Evolutionary conservation across 169 alveolate genomes (phyloP).

Genomic region (Perkinsus olseni): DNA sequence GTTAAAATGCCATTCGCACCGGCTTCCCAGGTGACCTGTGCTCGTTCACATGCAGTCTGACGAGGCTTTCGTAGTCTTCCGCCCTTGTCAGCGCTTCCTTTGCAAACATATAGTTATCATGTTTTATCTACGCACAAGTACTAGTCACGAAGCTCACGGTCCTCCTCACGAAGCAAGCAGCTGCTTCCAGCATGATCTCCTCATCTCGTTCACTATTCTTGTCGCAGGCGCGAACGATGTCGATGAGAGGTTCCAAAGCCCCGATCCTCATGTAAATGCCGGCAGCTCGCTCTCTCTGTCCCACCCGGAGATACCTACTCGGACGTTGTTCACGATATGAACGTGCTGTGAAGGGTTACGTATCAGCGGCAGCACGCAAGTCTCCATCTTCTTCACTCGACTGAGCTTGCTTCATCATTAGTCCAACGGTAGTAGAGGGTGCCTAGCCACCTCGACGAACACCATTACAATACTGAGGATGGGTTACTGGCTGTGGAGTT

Average conservation of each 20-base stretch:
- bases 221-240: slow-evolving; percentile 26
- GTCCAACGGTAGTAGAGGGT: background rate
- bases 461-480: background rate
- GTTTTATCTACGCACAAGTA: slow-evolving; percentile 58
- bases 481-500: background rate
- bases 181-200: slow-evolving; percentile 26
- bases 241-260: slow-evolving; percentile 53
- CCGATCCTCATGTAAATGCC: slow-evolving; percentile 56
- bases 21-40: slow-evolving; percentile 25
- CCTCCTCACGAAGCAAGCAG: slow-evolving; percentile 47
- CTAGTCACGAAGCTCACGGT: slow-evolving; percentile 53
- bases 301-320: slow-evolving; percentile 4
- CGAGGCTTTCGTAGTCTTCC: slow-evolving; percentile 57
- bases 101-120: slow-evolving; percentile 66
- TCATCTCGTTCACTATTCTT: background rate
- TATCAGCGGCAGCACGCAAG: background rate
- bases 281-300: slow-evolving; percentile 57
- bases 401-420: background rate
- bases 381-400: background rate
- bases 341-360: background rate
- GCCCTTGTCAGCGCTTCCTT: slow-evolving; percentile 68
- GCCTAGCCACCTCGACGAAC: background rate
- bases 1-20: background rate
- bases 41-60: slow-evolving; percentile 62
- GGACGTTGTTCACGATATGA: background rate